Evolutionary conservation across 2,329 filamentous ascomycete genomes (phyloP), one percentile per base, ranked within the genome.

Genomic region (Penicillium vulpinum): DNA sequence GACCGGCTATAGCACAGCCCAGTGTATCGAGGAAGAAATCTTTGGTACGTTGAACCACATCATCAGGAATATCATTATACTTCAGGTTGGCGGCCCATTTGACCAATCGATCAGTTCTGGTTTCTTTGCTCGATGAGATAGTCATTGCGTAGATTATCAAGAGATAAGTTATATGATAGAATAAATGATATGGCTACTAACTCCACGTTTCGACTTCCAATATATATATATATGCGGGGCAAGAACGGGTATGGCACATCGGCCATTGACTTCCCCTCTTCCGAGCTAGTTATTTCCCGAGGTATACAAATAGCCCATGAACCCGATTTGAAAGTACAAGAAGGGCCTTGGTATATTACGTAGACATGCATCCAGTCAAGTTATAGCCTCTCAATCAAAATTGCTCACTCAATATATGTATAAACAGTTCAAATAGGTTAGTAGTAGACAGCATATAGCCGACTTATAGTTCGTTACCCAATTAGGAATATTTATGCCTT

Each of bases 1-100:
- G 65, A 4, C 70, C 70, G 16, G 70, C 70, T 38, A 72, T 68
- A 16, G 68, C 55, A 58, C 70, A 72, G 13, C 66, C 70, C 1
- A 72, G 50, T 38, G 65, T 67, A 48, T 72, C 70, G 11, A 70
- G 41, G 49, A 72, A 72, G 33, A 72, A 67, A 40, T 70, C 69
- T 36, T 70, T 71, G 7, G 70, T 72, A 18, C 69, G 67, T 44
- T 70, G 53, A 22, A 72, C 49, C 2, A 68, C 68, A 43, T 65
- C 40, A 15, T 58, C 36, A 4, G 68, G 65, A 18, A 70, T 62
- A 26, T 68, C 62, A 3, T 51, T 24, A 47, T 66, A 70, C 24
- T 60, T 50, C 16, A 69, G 56, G 10, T 58, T 56, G 10, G 60
- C 51, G 15, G 65, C 60, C 64, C 65, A 68, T 15, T 31, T 56